Percentiles rank a stretch among this genome's conserved stretches.
phyloP scores from a whole-genome alignment of 2,329 filamentous ascomycete species.

The Cytospora paraplurivora region DNA sequence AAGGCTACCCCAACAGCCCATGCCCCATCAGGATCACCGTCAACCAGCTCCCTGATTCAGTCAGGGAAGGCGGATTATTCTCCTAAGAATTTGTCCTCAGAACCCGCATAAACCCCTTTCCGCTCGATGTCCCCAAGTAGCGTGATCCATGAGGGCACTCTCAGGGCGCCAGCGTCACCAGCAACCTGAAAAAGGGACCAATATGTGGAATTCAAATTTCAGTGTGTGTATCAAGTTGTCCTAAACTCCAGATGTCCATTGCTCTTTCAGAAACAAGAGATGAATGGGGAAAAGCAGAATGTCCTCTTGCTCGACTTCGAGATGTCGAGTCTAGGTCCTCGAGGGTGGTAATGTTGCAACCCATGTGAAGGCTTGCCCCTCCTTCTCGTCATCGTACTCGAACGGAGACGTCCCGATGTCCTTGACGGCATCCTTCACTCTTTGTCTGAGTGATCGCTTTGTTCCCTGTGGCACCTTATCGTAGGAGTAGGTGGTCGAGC shows the following conservation, averaged over 20 bases:
- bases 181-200: not conserved
- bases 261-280: not conserved
- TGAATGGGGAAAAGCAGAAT: not conserved
- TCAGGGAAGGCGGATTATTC: not conserved
- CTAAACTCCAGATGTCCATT: constrained; percentile 10
- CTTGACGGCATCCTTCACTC: constrained; percentile 26
- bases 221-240: constrained; percentile 4
- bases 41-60: not conserved
- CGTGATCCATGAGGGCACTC: not conserved
- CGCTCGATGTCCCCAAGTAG: not conserved
- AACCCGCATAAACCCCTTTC: not conserved
- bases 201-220: not conserved
- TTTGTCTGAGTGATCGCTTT: constrained; percentile 24
- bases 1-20: too few species aligned
- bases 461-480: constrained; percentile 32
- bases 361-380: constrained; percentile 15
- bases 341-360: constrained; percentile 19
- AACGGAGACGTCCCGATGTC: constrained; percentile 28
- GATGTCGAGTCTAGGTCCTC: not conserved
- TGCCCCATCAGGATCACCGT: not conserved
- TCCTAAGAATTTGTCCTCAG: not conserved
- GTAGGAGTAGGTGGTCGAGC: constrained; percentile 38
- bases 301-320: not conserved
- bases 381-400: constrained; percentile 22
- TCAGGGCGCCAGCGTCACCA: not conserved